These are phyloP conservation scores for Pseudogymnoascus sp. DNA, from an alignment of 2,329 filamentous ascomycete genomes.

Conservation along the genomic window DNA sequence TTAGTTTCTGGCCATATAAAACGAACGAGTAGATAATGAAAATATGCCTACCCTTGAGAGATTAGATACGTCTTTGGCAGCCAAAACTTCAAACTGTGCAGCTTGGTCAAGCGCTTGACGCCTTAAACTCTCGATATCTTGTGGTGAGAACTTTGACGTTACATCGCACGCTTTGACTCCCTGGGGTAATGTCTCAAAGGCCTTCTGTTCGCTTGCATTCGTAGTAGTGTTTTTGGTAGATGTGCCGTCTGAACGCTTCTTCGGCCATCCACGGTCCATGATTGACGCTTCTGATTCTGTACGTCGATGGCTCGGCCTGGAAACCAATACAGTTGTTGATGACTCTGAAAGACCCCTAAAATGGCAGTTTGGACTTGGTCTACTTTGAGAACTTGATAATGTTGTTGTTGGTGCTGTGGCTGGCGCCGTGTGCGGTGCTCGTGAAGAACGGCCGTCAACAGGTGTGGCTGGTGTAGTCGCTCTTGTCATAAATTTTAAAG, in stretches of 20 bases:
- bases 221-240: constrained; percentile 28
- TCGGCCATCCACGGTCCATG: constrained; percentile 52
- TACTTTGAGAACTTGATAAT: too few relatives aligned
- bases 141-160: constrained; percentile 35
- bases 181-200: constrained; percentile 52
- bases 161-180: constrained; percentile 48
- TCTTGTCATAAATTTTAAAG: neutral
- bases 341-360: neutral
- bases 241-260: constrained; percentile 41
- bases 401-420: too few relatives aligned
- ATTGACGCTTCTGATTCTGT: constrained; percentile 50
- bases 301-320: constrained; percentile 37
- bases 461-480: neutral
- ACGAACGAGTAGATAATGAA: too few relatives aligned
- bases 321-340: neutral
- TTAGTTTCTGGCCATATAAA: too few relatives aligned
- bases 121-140: constrained; percentile 44
- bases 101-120: constrained; percentile 55
- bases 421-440: too few relatives aligned
- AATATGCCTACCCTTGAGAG: too few relatives aligned
- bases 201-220: constrained; percentile 42
- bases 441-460: constrained; percentile 20
- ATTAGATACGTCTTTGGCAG: too few relatives aligned
- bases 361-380: neutral
- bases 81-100: constrained; percentile 55